phyloP scores from a whole-genome alignment of 345 rosid genomes.

The Dipteronia sinensis region DNA sequence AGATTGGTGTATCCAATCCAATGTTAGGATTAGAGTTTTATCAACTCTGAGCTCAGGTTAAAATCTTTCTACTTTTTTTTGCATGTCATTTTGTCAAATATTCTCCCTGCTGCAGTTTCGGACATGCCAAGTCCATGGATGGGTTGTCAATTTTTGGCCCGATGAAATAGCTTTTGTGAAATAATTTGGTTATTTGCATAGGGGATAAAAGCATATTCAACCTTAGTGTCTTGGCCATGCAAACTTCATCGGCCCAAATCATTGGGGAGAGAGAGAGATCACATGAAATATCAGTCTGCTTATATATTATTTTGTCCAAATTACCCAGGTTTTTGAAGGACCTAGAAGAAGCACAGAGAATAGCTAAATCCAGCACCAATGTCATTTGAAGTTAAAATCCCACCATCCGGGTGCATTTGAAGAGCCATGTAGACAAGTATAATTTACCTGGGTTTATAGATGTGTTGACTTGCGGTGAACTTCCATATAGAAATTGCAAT shows the following conservation, averaged over 20 bases:
- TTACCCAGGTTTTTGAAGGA: conserved; percentile 76
- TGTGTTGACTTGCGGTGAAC: neutral
- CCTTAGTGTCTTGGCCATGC: neutral
- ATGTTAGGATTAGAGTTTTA: neutral
- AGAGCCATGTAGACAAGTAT: conserved; percentile 25
- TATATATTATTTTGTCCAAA: neutral
- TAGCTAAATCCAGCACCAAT: conserved; percentile 55
- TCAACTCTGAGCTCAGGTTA: neutral
- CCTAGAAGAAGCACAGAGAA: conserved; percentile 81
- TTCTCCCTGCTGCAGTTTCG: neutral
- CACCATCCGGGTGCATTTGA: neutral
- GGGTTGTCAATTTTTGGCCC: neutral
- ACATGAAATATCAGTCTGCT: conserved; percentile 3
- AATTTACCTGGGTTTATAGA: neutral
- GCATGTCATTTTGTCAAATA: neutral
- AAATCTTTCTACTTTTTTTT: neutral
- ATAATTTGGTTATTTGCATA: neutral
- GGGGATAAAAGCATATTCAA: neutral
- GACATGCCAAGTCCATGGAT: neutral
- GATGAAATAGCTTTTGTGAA: neutral
- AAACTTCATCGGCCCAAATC: neutral
- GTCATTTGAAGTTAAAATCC: conserved; percentile 41
- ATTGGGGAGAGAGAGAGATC: neutral
- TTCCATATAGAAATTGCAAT: neutral
- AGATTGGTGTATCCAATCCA: neutral